A percentile compares a stretch with the other conserved stretches of the same genome.
These are phyloP conservation scores for Fusarium bulbicola DNA, from an alignment of 2,329 filamentous ascomycete species.

Conservation along the genomic window DNA sequence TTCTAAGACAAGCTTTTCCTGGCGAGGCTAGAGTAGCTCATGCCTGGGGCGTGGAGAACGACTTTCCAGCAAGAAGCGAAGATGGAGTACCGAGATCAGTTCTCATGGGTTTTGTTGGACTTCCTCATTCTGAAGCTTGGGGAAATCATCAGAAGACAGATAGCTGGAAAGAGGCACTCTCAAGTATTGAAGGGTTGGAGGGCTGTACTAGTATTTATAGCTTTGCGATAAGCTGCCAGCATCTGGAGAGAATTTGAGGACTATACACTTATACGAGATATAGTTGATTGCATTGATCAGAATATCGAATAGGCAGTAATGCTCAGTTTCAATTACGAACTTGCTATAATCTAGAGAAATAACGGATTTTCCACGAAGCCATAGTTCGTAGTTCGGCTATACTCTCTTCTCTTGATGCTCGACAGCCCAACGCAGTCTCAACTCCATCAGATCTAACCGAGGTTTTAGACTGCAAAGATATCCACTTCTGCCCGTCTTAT, in stretches of 20 bases:
- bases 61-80: conserved; percentile 5
- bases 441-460: not conserved
- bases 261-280: not conserved
- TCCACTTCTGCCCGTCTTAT: not conserved
- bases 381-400: not conserved
- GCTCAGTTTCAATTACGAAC: not conserved
- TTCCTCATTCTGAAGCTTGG: not conserved
- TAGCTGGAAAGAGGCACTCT: not conserved
- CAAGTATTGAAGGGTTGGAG: not conserved
- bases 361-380: too few species aligned
- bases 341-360: not conserved
- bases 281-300: not conserved
- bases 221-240: not conserved
- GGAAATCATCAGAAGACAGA: rapidly evolving
- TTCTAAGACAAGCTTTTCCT: not conserved
- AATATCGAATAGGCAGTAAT: too few species aligned
- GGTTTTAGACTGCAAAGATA: not conserved
- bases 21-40: not conserved
- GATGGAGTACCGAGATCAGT: not conserved
- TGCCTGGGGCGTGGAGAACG: conserved; percentile 7
- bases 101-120: conserved; percentile 8
- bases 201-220: not conserved
- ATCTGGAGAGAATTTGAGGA: not conserved
- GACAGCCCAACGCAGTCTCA: not conserved
- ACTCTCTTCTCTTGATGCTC: not conserved